Conservation (phyloP, 139 green algal genomes). For the Tetraselmis striata region DNA sequence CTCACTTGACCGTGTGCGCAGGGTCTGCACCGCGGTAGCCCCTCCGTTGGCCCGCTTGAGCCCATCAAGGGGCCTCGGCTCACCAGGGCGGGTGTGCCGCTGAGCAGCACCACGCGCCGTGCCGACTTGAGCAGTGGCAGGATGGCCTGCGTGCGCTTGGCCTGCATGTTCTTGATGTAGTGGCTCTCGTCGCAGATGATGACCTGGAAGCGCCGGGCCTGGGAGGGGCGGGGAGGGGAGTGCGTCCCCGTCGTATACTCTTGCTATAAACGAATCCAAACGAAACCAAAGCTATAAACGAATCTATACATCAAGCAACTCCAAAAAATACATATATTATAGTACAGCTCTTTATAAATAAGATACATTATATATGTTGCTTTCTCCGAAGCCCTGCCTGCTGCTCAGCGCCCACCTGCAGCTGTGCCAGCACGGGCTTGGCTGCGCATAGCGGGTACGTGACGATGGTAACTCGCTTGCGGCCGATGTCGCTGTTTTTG, state of each 20-base stretch:
- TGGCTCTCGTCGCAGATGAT: constrained; percentile 45
- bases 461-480: constrained; percentile 4
- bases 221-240: no score
- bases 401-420: background rate
- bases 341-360: no score
- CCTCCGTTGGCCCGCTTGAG: no score
- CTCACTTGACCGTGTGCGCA: no score
- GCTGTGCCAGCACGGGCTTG: background rate
- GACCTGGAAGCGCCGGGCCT: constrained; percentile 15
- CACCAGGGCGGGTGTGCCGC: constrained; percentile 34
- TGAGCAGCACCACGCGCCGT: constrained; percentile 38
- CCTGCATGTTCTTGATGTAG: constrained; percentile 40
- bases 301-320: no score
- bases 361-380: no score
- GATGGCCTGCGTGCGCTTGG: constrained; percentile 29
- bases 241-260: no score
- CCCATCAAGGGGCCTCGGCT: background rate
- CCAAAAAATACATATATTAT: no score
- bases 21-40: no score
- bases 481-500: constrained; percentile 10
- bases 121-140: constrained; percentile 24
- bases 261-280: no score
- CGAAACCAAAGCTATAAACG: no score
- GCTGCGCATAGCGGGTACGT: constrained; percentile 1
- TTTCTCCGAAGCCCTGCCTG: no score